Percentiles rank a stretch among this genome's conserved stretches.
These are phyloP conservation scores for Candida gigantensis DNA, from an alignment of 1,139 yeast species.

Conservation along the genomic window DNA sequence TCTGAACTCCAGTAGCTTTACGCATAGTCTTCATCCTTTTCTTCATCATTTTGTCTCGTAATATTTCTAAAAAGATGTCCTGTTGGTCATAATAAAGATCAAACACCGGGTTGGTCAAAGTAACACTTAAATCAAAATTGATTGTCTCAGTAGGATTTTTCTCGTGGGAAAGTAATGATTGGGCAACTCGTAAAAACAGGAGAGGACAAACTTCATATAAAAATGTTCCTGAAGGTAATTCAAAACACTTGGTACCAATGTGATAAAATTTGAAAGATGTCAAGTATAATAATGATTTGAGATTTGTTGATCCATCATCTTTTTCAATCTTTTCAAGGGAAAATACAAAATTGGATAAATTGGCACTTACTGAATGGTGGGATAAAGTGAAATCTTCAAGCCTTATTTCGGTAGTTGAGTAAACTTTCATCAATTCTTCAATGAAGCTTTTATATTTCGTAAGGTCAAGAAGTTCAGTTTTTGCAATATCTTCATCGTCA, in stretches of 20 bases:
- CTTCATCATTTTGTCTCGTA: constrained; percentile 13
- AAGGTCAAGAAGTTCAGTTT: constrained; percentile 8
- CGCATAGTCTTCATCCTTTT: constrained; percentile 13
- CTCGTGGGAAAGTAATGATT: constrained; percentile 15
- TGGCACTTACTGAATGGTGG: constrained; percentile 18
- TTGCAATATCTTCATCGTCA: background rate
- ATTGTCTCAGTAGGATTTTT: constrained; percentile 12
- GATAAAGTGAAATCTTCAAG: constrained; percentile 34
- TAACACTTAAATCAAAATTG: constrained; percentile 22
- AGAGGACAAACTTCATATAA: constrained; percentile 24
- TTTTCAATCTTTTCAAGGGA: constrained; percentile 17
- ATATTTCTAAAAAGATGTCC: constrained; percentile 16
- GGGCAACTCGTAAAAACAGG: constrained; percentile 15
- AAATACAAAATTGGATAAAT: constrained; percentile 24
- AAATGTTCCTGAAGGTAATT: constrained; percentile 38
- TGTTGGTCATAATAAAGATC: constrained; percentile 45
- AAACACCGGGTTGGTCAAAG: constrained; percentile 34
- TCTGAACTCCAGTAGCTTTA: constrained; percentile 14
- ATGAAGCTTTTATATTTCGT: constrained; percentile 10
- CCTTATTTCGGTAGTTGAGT: constrained; percentile 22
- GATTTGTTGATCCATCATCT: constrained; percentile 6
- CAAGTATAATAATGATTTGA: constrained; percentile 17
- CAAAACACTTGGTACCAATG: constrained; percentile 32
- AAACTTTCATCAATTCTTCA: constrained; percentile 12
- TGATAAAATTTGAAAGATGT: constrained; percentile 35